Base-by-base conservation (phyloP, 495 filamentous ascomycete genomes). In the Penicillium goetzii region DNA sequence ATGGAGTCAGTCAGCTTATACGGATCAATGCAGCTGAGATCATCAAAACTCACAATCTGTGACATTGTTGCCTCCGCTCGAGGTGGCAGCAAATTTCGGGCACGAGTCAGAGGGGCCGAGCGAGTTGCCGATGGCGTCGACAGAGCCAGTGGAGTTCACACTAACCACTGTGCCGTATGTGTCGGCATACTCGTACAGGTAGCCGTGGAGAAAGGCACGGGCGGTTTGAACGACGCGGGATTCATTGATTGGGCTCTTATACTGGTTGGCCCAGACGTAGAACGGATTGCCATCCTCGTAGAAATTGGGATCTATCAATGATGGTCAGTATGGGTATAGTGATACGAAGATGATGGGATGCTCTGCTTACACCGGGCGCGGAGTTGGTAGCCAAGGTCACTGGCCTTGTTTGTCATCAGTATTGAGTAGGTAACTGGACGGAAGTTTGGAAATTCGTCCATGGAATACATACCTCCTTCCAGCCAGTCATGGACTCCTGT, bases 191-290 rank as follows among this genome's bases (percentile, higher is more conserved):
- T 78, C 72, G 11, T 82, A 83, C 4, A 86, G 71, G 61, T 83
- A 86, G 19, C 84, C 84, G 14, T 78, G 74, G 40, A 82, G 75
- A 64, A 86, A 86, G 58, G 83, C 78, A 62, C 72, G 75, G 11
- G 62, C 63, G 15, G 32, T 84, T 80, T 65, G 82, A 80, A 71
- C 85, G 72, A 56, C 68, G 19, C 68, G 64, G 9, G 68, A 70
- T 41, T 67, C 51, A 30, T 64, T 70, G 58, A 87, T 77, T 6
- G 83, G 81, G 11, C 77, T 76, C 43, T 78, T 75, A 65, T 86
- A 86, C 53, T 83, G 78, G 64, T 88, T 88, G 6, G 82, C 81
- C 85, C 85, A 88, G 11, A 83, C 72, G 8, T 78, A 67, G 73
- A 87, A 86, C 0, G 78, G 77, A 15, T 78, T 78, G 47, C 82